Evolutionary conservation across 2,329 filamentous ascomycete species (phyloP).

Genomic region (Sordariomycetes sp.): DNA sequence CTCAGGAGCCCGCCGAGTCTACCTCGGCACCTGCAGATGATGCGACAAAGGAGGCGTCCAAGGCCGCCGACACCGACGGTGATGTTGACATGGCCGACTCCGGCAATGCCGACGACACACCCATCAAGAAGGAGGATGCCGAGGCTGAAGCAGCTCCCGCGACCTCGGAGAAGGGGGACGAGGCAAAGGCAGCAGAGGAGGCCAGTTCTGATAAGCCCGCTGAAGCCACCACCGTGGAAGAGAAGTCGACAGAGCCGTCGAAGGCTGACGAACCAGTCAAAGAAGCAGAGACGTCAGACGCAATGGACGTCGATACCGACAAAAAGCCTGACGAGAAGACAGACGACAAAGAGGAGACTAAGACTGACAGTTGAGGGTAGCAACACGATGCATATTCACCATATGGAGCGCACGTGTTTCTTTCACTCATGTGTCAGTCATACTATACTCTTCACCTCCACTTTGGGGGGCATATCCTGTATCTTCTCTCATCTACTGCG

Average conservation of each 20-base stretch:
- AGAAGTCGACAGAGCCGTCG: slow-evolving; percentile 11
- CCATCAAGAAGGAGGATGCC: slow-evolving; percentile 29
- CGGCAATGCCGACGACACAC: slow-evolving; percentile 17
- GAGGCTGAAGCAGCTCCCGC: slow-evolving; percentile 21
- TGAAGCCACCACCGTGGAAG: slow-evolving; percentile 7
- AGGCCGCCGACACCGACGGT: slow-evolving; percentile 25
- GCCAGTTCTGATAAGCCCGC: slow-evolving; percentile 11
- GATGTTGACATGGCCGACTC: slow-evolving; percentile 42
- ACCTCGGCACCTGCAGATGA: slow-evolving; percentile 6
- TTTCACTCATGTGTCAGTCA: too few species aligned
- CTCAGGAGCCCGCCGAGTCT: slow-evolving; percentile 11
- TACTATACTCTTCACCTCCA: too few species aligned
- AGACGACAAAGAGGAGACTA: slow-evolving; percentile 4
- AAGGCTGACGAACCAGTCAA: slow-evolving; percentile 10
- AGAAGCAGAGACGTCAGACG: slow-evolving; percentile 5
- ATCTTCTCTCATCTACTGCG: too few species aligned
- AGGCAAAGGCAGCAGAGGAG: slow-evolving; percentile 9
- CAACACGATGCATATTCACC: too few species aligned
- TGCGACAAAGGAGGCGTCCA: slow-evolving; percentile 6
- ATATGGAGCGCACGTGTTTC: too few species aligned
- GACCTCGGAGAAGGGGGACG: slow-evolving; percentile 17
- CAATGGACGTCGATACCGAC: slow-evolving; percentile 7
- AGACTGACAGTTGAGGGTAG: too few species aligned
- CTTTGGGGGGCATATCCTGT: too few species aligned
- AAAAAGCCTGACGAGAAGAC: slow-evolving; percentile 3